phyloP scores from a whole-genome alignment of 768 basidiomycete genomes.

The Tricholoma furcatifolium region DNA sequence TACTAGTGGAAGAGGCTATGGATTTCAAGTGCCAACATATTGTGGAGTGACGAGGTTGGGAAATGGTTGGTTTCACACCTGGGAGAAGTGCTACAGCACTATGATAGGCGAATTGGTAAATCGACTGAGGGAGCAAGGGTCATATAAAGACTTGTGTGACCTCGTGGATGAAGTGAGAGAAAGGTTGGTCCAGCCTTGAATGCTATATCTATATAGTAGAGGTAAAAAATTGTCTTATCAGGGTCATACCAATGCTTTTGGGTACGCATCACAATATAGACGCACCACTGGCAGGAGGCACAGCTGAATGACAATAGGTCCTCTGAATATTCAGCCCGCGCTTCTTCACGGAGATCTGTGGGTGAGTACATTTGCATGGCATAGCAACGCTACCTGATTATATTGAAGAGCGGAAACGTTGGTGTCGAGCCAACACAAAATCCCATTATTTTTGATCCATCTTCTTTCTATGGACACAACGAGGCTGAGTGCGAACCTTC shows the following conservation, averaged over 20 bases:
- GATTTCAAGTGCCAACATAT: slow-evolving; percentile 73
- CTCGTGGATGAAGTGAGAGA: slow-evolving; percentile 51
- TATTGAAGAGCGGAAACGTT: slow-evolving; percentile 65
- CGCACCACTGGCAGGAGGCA: no score
- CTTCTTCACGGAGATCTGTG: slow-evolving; percentile 81
- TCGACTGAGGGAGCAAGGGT: slow-evolving; percentile 40
- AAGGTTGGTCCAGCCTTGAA: slow-evolving; percentile 34
- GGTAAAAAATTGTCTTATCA: slow-evolving; percentile 28
- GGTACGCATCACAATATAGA: slow-evolving; percentile 24
- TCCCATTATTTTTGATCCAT: slow-evolving; percentile 76
- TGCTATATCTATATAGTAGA: background rate
- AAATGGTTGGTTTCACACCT: slow-evolving; percentile 73
- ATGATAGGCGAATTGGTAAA: slow-evolving; percentile 60
- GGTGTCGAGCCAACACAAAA: slow-evolving; percentile 55
- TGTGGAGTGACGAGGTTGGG: slow-evolving; percentile 70
- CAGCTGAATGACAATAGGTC: slow-evolving; percentile 25
- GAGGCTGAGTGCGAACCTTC: slow-evolving; percentile 67
- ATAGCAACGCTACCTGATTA: background rate
- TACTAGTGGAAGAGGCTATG: slow-evolving; percentile 56
- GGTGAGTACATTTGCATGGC: slow-evolving; percentile 39
- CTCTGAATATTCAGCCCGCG: slow-evolving; percentile 60
- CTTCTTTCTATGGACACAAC: slow-evolving; percentile 77
- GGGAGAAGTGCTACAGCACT: slow-evolving; percentile 66
- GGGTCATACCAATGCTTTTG: slow-evolving; percentile 74
- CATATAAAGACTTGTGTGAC: slow-evolving; percentile 43